These are phyloP conservation scores for Castanea sativa DNA, from an alignment of 306 rosid genomes.

Conservation along the genomic window DNA sequence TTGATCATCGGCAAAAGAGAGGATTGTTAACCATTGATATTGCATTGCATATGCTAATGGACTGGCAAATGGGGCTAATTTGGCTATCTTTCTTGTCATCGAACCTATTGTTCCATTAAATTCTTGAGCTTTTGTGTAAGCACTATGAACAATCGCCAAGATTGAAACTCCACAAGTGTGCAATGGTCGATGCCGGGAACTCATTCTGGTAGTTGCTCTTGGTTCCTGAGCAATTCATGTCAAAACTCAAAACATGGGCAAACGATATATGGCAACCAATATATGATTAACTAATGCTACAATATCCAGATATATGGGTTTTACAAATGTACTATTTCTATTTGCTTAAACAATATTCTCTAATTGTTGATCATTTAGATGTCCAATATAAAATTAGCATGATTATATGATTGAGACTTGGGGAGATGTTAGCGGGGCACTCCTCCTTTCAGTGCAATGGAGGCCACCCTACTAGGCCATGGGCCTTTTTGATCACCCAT, in stretches of 20 bases:
- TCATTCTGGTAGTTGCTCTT: slow-evolving; percentile 25
- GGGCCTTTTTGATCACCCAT: too few relatives aligned
- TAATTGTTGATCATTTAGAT: neutral
- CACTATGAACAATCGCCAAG: slow-evolving; percentile 35
- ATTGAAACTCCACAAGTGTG: slow-evolving; percentile 59
- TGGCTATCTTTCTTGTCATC: slow-evolving; percentile 29
- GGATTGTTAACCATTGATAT: slow-evolving; percentile 43
- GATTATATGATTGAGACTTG: too few relatives aligned
- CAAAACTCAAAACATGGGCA: neutral
- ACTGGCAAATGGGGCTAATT: slow-evolving; percentile 21
- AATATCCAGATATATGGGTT: too few relatives aligned
- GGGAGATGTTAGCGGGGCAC: too few relatives aligned
- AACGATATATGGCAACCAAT: neutral
- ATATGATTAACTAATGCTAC: neutral
- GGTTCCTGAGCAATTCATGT: slow-evolving; percentile 32
- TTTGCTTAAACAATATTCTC: too few relatives aligned
- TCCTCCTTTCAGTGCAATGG: too few relatives aligned
- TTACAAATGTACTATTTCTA: neutral
- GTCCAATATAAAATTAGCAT: neutral
- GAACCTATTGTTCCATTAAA: slow-evolving; percentile 56
- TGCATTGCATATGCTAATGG: slow-evolving; percentile 40
- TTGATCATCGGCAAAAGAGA: slow-evolving; percentile 51
- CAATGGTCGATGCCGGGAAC: slow-evolving; percentile 52
- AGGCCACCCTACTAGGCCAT: too few relatives aligned
- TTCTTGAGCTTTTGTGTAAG: slow-evolving; percentile 35